Evolutionary conservation across 202 grass and related monocot species (phyloP), one percentile per base, ranked within the genome.

Genomic region (Setaria viridis): DNA sequence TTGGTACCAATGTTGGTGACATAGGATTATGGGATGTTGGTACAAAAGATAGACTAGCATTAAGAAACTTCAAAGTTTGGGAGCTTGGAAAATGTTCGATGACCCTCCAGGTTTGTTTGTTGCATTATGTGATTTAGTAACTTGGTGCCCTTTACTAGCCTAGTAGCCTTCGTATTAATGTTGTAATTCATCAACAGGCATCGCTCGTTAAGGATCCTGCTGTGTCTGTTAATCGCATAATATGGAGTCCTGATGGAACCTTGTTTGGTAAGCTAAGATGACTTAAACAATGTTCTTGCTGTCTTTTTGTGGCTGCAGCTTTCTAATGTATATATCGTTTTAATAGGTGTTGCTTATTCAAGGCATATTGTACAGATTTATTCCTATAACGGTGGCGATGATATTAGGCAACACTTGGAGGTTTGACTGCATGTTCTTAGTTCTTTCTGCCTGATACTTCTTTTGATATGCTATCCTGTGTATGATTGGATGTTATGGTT

Each of bases 11-110:
- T 86, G 86, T 94, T 83, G 96, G 96, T 73, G 93, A 99, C 59
- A 92, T 99, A 76, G 91, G 88, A 83, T 85, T 99, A 74, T 99
- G 97, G 97, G 97, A 99, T 91, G 97, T 99, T 53, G 97, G 91
- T 83, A 88, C 86, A 37, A 96, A 88, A 79, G 93, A 99, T 35
- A 94, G 85, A 84, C 86, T 96, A 50, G 49, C 80, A 78, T 76
- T 84, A 82, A 94, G 82, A 80, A 92, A 91, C 77, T 99, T 99
- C 80, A 96, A 99, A 81, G 91, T 96, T 75, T 99, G 97, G 97
- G 97, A 99, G 25, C 82, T 96, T 86, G 67, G 72, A 43, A 84
- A 92, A 83, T 92, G 91, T 76, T 84, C 97, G 4, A 85, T 91
- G 86, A 29, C 72, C 20, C 88, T 99, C 49, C 97, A 99, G 93